Percentiles rank a stretch among this genome's conserved stretches.
Conservation (phyloP, 768 basidiomycete species). For the Leccinum incarnatum region DNA sequence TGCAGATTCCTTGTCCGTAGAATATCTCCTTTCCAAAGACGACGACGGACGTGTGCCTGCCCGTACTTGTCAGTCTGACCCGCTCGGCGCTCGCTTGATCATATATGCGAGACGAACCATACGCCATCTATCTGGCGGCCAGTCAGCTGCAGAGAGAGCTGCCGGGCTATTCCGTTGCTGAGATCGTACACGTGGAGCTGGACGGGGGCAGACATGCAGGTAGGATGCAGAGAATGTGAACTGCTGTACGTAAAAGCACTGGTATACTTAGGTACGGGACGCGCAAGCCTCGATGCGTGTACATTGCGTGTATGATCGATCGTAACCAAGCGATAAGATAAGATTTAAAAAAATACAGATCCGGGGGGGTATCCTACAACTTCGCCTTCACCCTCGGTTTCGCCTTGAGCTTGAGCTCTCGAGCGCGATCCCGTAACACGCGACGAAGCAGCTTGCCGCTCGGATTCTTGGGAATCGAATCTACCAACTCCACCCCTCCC, state of each 20-base stretch:
- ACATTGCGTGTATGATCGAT: neutral
- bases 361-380: constrained; percentile 10
- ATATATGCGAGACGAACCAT: constrained; percentile 52
- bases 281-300: constrained; percentile 13
- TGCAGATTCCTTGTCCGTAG: constrained; percentile 84
- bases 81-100: no score
- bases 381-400: constrained; percentile 26
- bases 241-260: constrained; percentile 2
- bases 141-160: constrained; percentile 75
- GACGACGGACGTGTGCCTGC: constrained; percentile 91
- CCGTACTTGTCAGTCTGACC: neutral
- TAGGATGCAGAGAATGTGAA: neutral
- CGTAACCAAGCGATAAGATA: constrained; percentile 18
- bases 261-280: constrained; percentile 1
- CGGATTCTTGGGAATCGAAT: constrained; percentile 59
- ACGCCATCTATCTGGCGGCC: constrained; percentile 92
- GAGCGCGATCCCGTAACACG: constrained; percentile 50
- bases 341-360: constrained; percentile 2
- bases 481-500: constrained; percentile 57
- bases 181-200: constrained; percentile 91
- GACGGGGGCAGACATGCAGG: constrained; percentile 42
- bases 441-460: constrained; percentile 58
- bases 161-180: constrained; percentile 79
- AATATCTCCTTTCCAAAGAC: constrained; percentile 84
- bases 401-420: constrained; percentile 22